A percentile compares a stretch with the other conserved stretches of the same genome.
phyloP scores from a whole-genome alignment of 2,329 filamentous ascomycete species.

The Elsinoe arachidis region DNA sequence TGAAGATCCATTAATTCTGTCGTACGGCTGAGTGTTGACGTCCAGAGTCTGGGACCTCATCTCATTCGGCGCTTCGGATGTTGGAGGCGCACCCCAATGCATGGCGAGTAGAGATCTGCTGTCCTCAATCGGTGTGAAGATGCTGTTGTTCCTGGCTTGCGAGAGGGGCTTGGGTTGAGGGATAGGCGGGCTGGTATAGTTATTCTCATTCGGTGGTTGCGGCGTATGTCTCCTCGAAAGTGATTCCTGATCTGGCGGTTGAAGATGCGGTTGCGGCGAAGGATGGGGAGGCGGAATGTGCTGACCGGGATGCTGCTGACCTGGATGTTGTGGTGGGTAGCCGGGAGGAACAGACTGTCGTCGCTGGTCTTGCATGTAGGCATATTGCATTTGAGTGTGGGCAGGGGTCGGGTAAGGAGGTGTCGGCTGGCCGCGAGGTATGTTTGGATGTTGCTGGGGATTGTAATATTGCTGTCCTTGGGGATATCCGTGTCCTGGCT shows the following conservation, averaged over 20 bases:
- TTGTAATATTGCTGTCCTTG: constrained; percentile 34
- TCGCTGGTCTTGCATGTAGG: constrained; percentile 68
- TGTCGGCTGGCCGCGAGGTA: constrained; percentile 20
- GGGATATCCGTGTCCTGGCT: constrained; percentile 65
- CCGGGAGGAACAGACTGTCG: constrained; percentile 64
- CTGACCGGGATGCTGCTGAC: constrained; percentile 62
- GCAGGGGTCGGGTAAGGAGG: constrained; percentile 25
- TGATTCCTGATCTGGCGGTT: constrained; percentile 30
- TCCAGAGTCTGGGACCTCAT: constrained; percentile 57
- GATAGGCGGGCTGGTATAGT: constrained; percentile 46
- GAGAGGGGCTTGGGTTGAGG: constrained; percentile 56
- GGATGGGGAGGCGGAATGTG: constrained; percentile 48
- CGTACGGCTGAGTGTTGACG: constrained; percentile 47
- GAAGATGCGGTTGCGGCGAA: constrained; percentile 48
- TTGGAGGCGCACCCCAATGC: constrained; percentile 55
- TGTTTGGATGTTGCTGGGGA: constrained; percentile 16
- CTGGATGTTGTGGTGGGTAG: constrained; percentile 43
- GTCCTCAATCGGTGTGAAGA: constrained; percentile 96
- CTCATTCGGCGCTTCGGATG: constrained; percentile 38
- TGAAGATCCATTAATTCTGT: constrained; percentile 37
- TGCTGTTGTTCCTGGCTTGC: constrained; percentile 68
- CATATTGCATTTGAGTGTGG: constrained; percentile 52
- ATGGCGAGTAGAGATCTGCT: constrained; percentile 80
- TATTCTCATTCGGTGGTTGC: constrained; percentile 42
- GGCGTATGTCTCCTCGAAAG: constrained; percentile 35